A percentile compares a stretch with the other conserved stretches of the same genome.
Evolutionary conservation across 2,329 filamentous ascomycete species (phyloP).

Genomic region (Chrysoporthe puriensis): DNA sequence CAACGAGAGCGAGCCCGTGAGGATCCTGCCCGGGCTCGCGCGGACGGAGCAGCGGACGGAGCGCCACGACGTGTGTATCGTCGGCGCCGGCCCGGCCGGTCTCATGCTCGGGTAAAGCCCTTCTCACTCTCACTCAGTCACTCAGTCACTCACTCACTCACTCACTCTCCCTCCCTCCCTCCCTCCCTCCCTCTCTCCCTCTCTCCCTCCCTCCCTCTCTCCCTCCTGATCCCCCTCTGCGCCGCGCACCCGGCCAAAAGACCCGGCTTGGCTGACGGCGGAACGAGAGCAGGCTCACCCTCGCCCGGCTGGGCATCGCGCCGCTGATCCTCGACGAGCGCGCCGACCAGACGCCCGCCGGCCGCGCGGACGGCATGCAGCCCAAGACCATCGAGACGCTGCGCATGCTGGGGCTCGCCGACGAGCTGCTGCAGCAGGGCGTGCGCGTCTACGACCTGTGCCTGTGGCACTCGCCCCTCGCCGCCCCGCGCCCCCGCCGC

Average conservation of each 20-base stretch:
- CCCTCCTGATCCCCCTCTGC: too few species aligned
- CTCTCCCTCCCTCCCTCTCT: too few species aligned
- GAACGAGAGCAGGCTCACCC: conserved; percentile 20
- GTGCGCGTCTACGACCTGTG: conserved; percentile 68
- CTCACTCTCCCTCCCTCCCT: background rate
- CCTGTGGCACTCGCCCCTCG: conserved; percentile 4
- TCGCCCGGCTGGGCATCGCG: conserved; percentile 60
- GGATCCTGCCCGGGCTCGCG: conserved; percentile 41
- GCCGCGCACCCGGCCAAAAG: too few species aligned
- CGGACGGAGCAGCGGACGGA: conserved; percentile 49
- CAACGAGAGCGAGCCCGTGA: conserved; percentile 26
- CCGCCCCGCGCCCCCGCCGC: conserved; percentile 42
- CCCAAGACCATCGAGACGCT: conserved; percentile 75
- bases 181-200: too few species aligned
- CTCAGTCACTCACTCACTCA: background rate
- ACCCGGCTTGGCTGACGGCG: too few species aligned
- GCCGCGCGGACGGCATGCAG: conserved; percentile 69
- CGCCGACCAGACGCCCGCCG: conserved; percentile 68
- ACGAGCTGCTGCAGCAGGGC: conserved; percentile 62
- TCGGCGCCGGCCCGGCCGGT: conserved; percentile 60
- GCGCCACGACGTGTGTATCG: conserved; percentile 47
- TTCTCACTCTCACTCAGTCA: background rate
- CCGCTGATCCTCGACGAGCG: conserved; percentile 70
- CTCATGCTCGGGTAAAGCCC: conserved; percentile 55
- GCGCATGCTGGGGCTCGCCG: conserved; percentile 67